phyloP scores from a whole-genome alignment of 768 basidiomycete species.

The Amyloporia xantha region DNA sequence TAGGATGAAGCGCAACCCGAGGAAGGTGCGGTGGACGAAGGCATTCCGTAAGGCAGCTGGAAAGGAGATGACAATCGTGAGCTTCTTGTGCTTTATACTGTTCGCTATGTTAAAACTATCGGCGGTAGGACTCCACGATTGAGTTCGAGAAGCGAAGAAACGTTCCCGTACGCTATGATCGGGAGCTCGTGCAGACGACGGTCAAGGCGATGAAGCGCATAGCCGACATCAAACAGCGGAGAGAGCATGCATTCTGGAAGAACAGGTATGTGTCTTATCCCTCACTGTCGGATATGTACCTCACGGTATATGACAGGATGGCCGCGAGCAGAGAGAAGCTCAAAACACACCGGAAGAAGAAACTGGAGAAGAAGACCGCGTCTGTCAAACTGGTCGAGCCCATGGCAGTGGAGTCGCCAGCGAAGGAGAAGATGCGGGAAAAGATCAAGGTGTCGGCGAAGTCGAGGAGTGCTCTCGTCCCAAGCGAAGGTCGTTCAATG shows the following conservation, averaged over 20 bases:
- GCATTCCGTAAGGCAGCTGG: slow-evolving; percentile 98
- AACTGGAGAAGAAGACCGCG: slow-evolving; percentile 41
- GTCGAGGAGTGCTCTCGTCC: slow-evolving; percentile 65
- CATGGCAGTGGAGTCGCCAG: slow-evolving; percentile 35
- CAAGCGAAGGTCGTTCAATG: slow-evolving; percentile 84
- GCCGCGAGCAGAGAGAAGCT: slow-evolving; percentile 73
- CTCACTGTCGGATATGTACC: background rate
- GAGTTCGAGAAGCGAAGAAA: slow-evolving; percentile 99
- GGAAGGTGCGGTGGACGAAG: slow-evolving; percentile 99
- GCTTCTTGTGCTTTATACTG: slow-evolving; percentile 21
- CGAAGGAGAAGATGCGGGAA: slow-evolving; percentile 51
- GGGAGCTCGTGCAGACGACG: slow-evolving; percentile 87
- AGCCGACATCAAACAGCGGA: slow-evolving; percentile 81
- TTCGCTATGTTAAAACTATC: slow-evolving; percentile 1
- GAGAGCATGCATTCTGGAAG: slow-evolving; percentile 96
- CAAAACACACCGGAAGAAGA: slow-evolving; percentile 65
- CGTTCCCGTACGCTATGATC: slow-evolving; percentile 93
- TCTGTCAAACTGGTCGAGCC: slow-evolving; percentile 68
- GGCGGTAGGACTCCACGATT: slow-evolving; percentile 84
- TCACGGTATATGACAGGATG: slow-evolving; percentile 53
- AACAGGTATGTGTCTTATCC: slow-evolving; percentile 51
- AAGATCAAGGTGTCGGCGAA: slow-evolving; percentile 72
- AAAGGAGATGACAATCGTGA: slow-evolving; percentile 98
- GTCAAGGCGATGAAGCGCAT: slow-evolving; percentile 95
- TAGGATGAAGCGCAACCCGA: slow-evolving; percentile 99